Evolutionary conservation across 2,329 filamentous ascomycete species (phyloP), one percentile per base, ranked within the genome.

Genomic region (Aureobasidium vineae): DNA sequence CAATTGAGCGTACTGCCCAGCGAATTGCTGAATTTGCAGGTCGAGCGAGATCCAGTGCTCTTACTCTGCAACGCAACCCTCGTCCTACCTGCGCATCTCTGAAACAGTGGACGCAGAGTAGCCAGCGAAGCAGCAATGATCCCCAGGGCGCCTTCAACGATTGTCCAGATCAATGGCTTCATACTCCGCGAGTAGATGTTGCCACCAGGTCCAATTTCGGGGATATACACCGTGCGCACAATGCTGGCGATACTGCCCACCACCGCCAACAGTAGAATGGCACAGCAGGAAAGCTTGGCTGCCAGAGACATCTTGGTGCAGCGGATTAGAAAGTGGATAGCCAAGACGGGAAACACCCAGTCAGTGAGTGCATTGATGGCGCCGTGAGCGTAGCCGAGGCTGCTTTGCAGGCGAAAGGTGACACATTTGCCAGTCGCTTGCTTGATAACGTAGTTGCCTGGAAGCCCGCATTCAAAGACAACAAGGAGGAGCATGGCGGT

Each of bases 231-330:
- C 21, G 73, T 69, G 16, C 72, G 69, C 3, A 74, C 67, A 45
- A 72, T 50, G 21, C 68, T 69, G 15, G 71, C 69, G 10, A 72
- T 67, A 52, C 71, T 71, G 3, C 71, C 73, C 16, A 66, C 52
- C 43, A 68, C 69, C 13, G 76, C 80, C 16, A 82, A 71, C 2
- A 75, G 71, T 52, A 82, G 72, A 52, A 82, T 73, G 1, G 76
- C 67, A 31, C 74, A 71, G 1, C 80, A 77, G 0, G 77, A 79
- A n/a, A 78, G 50, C 68, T 81, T 81, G 40, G 78, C 75, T 11
- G 73, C 72, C 16, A 68, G 66, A 38, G 78, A 77, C 71, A 82
- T 76, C 50, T 78, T 75, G 5, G 78, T 73, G 26, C 43, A 47
- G 21, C 77, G 76, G 69, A 75, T 75, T 47, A 82, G 71, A 28